phyloP scores from a whole-genome alignment of 1,284 basidiomycete species.

The Cronartium quercuum region DNA sequence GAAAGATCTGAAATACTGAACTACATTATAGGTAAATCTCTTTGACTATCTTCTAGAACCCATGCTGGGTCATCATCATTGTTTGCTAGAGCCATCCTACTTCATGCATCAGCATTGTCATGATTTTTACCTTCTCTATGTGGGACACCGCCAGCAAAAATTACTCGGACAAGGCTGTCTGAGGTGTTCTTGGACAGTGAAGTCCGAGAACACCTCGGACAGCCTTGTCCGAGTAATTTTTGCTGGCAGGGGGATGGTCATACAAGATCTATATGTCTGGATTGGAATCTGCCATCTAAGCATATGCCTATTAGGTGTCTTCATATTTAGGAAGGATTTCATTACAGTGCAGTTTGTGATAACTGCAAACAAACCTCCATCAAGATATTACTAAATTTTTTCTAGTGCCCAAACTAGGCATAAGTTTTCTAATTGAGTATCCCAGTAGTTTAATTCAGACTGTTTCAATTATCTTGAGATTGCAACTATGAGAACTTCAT shows the following conservation, averaged over 20 bases:
- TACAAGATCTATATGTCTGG: slow-evolving; percentile 1
- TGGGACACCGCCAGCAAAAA: too few relatives aligned
- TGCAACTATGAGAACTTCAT: not conserved
- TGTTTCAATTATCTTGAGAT: slow-evolving; percentile 14
- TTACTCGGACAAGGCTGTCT: too few relatives aligned
- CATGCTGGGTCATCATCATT: not conserved
- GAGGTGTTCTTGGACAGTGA: too few relatives aligned
- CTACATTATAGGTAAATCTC: not conserved
- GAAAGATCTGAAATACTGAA: not conserved
- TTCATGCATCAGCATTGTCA: not conserved
- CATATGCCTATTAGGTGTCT: slow-evolving; percentile 16
- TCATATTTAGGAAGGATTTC: not conserved
- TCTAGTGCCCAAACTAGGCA: not conserved
- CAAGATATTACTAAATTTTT: not conserved
- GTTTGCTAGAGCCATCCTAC: not conserved
- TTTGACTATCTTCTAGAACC: not conserved
- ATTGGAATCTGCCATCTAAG: slow-evolving; percentile 22
- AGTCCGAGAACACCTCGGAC: too few relatives aligned
- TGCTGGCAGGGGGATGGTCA: slow-evolving; percentile 8
- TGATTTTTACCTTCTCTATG: not conserved
- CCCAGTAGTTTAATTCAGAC: slow-evolving; percentile 1
- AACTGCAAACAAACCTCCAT: not conserved
- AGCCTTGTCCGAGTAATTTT: too few relatives aligned
- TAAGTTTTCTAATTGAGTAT: not conserved
- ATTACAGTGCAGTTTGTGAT: not conserved